Evolutionary conservation across 2,329 filamentous ascomycete genomes (phyloP).

Genomic region (Magnaporthiopsis incrustans): DNA sequence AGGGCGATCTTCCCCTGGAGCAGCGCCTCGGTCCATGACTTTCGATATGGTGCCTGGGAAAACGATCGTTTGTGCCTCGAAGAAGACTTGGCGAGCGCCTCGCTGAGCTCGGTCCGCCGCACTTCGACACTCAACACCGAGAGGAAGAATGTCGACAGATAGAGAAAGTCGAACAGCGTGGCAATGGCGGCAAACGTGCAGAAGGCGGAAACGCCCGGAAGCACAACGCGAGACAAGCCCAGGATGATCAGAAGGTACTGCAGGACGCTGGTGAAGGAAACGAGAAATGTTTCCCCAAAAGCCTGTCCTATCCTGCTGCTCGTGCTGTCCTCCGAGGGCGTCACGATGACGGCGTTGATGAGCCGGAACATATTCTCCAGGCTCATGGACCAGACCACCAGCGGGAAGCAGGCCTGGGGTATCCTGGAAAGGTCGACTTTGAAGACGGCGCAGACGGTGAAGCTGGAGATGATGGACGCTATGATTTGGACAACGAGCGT

Average conservation of each 20-base stretch:
- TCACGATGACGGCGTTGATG: conserved; percentile 69
- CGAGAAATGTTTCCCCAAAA: conserved; percentile 63
- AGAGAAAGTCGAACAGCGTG: conserved; percentile 69
- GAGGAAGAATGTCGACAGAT: conserved; percentile 71
- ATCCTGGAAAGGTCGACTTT: conserved; percentile 69
- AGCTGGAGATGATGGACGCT: conserved; percentile 68
- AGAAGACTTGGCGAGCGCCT: conserved; percentile 55
- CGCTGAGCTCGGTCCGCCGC: conserved; percentile 64
- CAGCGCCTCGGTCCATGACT: conserved; percentile 54
- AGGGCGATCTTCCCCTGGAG: conserved; percentile 56
- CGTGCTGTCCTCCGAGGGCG: conserved; percentile 59
- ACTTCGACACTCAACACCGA: conserved; percentile 75
- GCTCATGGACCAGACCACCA: conserved; percentile 69
- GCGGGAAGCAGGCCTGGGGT: conserved; percentile 65
- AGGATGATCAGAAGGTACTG: conserved; percentile 64
- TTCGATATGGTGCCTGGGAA: conserved; percentile 21
- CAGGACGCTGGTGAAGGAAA: conserved; percentile 57
- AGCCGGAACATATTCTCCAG: conserved; percentile 72
- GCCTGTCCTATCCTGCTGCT: conserved; percentile 64
- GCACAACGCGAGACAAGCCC: conserved; percentile 57
- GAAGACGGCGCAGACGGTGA: conserved; percentile 69
- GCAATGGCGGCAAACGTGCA: conserved; percentile 71
- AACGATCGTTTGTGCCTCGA: conserved; percentile 25
- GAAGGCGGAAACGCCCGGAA: conserved; percentile 64
- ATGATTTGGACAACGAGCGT: conserved; percentile 63